Evolutionary conservation across 2,329 filamentous ascomycete genomes (phyloP), one percentile per base, ranked within the genome.

Genomic region (Talaromyces sp.): DNA sequence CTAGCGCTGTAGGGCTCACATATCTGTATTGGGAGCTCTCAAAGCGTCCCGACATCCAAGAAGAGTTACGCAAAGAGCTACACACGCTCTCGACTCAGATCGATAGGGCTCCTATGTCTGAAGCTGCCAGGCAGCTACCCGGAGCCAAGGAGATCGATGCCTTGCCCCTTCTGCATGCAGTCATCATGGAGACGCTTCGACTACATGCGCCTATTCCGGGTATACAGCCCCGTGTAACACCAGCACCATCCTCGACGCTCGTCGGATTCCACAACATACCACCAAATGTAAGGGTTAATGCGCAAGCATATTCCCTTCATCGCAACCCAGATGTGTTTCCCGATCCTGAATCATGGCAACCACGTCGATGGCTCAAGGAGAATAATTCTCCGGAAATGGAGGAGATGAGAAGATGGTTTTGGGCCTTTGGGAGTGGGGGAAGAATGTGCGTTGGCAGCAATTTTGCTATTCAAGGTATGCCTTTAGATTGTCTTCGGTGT

Each of bases 141-240:
- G 57, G 69, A 1, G 65, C 76, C 1, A 78, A 78, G 57, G 66
- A 70, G 4, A 73, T 80, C 35, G 77, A 80, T 63, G 69, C 70
- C 1, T 70, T 86, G 0, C 81, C 83, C 1, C 66, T 84, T 11
- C 71, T 87, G 4, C 78, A 86, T 60, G 83, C 83, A 11, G 76
- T 84, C 11, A 64, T 86, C 13, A 81, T 81, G 71, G 84, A 87
- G 66, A 84, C 82, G 1, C 72, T 87, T 15, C 81, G 84, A 21
- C 74, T 86, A 2, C 82, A 86, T 68, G 76, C 83, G 2, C 80
- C 84, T 0, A 86, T 86, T 10, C 84, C 84, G 2, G 84, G 84
- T 2, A 80, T 82, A 7, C 82, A 86, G 64, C 84, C 84, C 22
- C 80, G 84, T 22, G 75, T 83, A 48, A 77, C 74, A 0, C 76